phyloP scores from a whole-genome alignment of 1,284 basidiomycete genomes.

The Marasmius fiardii region DNA sequence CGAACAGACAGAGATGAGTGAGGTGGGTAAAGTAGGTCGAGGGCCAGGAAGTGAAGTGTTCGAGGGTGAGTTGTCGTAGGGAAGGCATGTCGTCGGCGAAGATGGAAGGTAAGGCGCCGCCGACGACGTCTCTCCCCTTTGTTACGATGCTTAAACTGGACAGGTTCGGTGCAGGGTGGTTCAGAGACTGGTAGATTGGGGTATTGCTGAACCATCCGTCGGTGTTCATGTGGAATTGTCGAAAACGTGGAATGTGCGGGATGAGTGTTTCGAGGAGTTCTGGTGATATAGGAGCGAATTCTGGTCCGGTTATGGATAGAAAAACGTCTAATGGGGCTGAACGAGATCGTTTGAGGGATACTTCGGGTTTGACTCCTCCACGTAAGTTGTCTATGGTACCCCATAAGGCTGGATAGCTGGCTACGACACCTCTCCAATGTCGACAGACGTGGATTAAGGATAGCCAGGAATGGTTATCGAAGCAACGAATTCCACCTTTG shows the following conservation, averaged over 20 bases:
- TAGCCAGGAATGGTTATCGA: conserved; percentile 14
- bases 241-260: conserved; percentile 11
- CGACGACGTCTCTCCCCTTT: conserved; percentile 7
- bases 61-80: conserved; percentile 10
- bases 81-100: conserved; percentile 14
- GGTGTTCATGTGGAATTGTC: conserved; percentile 11
- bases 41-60: conserved; percentile 17
- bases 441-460: conserved; percentile 17
- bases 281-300: conserved; percentile 6
- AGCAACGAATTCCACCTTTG: not conserved
- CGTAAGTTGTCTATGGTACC: conserved; percentile 12
- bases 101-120: conserved; percentile 11
- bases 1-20: conserved; percentile 13
- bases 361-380: conserved; percentile 2
- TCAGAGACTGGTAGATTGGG: conserved; percentile 7
- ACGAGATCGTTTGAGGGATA: conserved; percentile 11
- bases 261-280: conserved; percentile 8
- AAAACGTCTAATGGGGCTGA: conserved; percentile 12
- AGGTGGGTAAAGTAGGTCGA: conserved; percentile 12
- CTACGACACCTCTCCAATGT: conserved; percentile 15
- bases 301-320: conserved; percentile 8
- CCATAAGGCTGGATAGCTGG: conserved; percentile 14
- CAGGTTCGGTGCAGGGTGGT: conserved; percentile 8
- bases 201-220: conserved; percentile 10
- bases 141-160: conserved; percentile 14